Evolutionary conservation across 2,329 filamentous ascomycete genomes (phyloP), one percentile per base, ranked within the genome.

Genomic region (Colletotrichum higginsianum): DNA sequence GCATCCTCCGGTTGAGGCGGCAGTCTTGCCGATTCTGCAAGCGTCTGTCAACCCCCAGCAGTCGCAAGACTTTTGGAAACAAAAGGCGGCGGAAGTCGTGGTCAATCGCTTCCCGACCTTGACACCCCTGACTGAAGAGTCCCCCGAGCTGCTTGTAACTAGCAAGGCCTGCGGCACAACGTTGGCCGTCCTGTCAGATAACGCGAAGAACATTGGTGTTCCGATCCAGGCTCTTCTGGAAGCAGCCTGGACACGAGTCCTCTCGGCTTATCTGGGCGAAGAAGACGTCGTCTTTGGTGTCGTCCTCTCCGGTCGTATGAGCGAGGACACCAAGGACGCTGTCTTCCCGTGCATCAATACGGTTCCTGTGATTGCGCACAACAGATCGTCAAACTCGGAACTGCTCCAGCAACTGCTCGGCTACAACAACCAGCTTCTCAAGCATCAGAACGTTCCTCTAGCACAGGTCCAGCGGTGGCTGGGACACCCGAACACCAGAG

Each of bases 341-440:
- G 86, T 89, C 0, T 93, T 98, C 62, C 95, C 96, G 0, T 96
- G 93, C 78, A 90, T 98, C 66, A 91, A 92, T 0, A 98, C 95
- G 0, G 80, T 98, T 2, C 96, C 96, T 0, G 86, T 96, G 0
- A 80, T 91, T 13, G 88, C 89, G n/a, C 79, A 84, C 26, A 86
- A 92, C 21, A 78, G 79, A 1, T 78, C 85, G 0, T 88, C 86
- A 0, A 92, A 93, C 70, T 74, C 76, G 1, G 83, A 88, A 1
- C 80, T 95, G 11, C 78, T 97, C 4, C 75, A 86, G 6, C 81
- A 84, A 16, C 91, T 95, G 81, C 91, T 95, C 85, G 80, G 84
- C 0, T 89, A 89, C 58, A 95, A 93, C 76, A 86, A 88, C 0
- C 82, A 85, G 5, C 82, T 95, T 1, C 88, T 92, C 58, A 90